Evolutionary conservation across 352 stramenopile species (phyloP), one percentile per base, ranked within the genome.

Genomic region (Phytophthora pinifolia): DNA sequence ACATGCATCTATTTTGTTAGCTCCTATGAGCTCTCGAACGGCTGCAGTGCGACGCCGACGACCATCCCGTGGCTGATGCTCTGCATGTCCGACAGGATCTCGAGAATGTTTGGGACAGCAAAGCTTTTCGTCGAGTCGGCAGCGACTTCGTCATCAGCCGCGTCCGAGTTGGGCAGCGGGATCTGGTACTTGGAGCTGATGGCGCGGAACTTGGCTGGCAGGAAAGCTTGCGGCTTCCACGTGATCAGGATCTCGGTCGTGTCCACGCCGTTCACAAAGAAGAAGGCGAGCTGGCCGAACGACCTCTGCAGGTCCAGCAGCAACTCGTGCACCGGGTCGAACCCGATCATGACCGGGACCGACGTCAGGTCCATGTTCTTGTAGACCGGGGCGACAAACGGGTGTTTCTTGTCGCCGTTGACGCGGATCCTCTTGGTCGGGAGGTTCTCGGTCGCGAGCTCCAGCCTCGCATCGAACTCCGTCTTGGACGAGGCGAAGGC

Each of bases 301-400:
- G 64, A 57, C 14, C 39, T 56, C 36, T 86, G 60, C 15, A 94
- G 57, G 18, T 89, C 74, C 13, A 62, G 38, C 12, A 94, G 51
- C 12, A 92, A 62, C 46, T 83, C 67, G n/a, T 74, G 72, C 46
- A 92, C 76, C 0, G 84, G 84, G 53, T 92, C 76, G 35, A 94
- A 89, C 7, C 80, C 84, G 9, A 92, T 50, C 62, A 86, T 75
- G 22, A 94, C 68, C 1, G 76, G 76, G 30, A 88, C 71, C 0
- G 66, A 49, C 8, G 79, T 76, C 30, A 88, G 59, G 50, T 87
- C 69, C 79, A 92, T 91, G 68, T 94, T 94, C 70, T 92, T 94
- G 75, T 92, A 94, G 52, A 91, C 80, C 4, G 83, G 69, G 20
- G 78, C 55, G 6, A 81, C 72, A 46, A 88, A 92, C 42, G 80